Base-by-base conservation (phyloP, 139 green algal species). In the Prasinococcaceae sp. region DNA sequence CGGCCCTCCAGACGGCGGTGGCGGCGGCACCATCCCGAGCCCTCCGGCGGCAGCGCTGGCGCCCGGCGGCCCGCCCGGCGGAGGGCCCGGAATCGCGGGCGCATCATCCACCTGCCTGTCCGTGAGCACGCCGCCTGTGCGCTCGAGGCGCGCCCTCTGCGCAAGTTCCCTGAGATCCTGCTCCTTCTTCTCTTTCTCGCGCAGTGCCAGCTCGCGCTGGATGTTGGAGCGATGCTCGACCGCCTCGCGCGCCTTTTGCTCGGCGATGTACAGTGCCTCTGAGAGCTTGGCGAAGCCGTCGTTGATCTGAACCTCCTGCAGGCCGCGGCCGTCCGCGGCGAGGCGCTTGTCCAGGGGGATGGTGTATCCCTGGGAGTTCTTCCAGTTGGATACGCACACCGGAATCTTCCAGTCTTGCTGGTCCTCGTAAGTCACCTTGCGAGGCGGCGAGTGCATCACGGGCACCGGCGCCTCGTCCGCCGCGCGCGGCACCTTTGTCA, bases 291-390 rank as follows among this genome's bases (percentile, higher is more conserved):
- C 70, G 36, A 93, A 94, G 53, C 92, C 85, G 75, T 96, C 85
- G 66, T 90, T 95, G 64, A 97, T 93, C 48, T 80, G 68, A 14
- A 86, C 81, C 66, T 94, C 81, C 69, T 95, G 83, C 65, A 99
- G 65, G 0, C 90, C 86, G 35, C 90, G 78, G 1, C 90, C 90
- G 66, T 99, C 90, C 1, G 90, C 90, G 3, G 90, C 90, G 49
- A 99, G 73, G 23, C 90, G 78, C 79, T 98, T 99, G 76, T 99
- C 90, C 69, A 99, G 70, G 6, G 90, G 90, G 59, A 99, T 99
- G 33, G 90, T 99, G 77, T 97, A 99, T 50, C 88, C 88, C 74
- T 89, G 77, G 8, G 56, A 25, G 58, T 76, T 76, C 58, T 76
- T 68, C 56, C 90, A 99, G 72, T 97, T 97, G 32, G 74, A 89